These are phyloP conservation scores for Pascua guehoae DNA, from an alignment of 1,284 basidiomycete species.

Conservation along the genomic window DNA sequence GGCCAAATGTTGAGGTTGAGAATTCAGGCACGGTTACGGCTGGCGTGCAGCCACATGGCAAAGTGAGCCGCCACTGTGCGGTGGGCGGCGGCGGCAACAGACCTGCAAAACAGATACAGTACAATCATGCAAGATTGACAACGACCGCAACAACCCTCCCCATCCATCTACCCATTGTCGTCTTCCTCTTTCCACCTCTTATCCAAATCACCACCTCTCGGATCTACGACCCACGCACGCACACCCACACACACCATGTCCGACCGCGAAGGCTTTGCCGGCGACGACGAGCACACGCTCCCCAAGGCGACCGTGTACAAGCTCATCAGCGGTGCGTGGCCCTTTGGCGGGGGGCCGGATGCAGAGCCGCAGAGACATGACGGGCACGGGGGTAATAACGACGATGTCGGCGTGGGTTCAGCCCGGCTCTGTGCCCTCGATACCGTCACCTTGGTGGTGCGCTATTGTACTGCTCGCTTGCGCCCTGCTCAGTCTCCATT, in stretches of 20 bases:
- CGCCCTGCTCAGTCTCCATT: no score
- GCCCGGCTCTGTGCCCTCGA: no score
- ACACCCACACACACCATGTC: conserved; percentile 31
- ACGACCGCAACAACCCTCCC: neutral
- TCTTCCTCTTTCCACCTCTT: neutral
- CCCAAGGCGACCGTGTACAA: conserved; percentile 98
- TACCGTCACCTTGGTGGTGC: no score
- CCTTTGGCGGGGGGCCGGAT: no score
- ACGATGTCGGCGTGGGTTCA: no score
- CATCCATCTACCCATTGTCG: neutral
- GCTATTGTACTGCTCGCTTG: no score
- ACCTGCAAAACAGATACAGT: neutral
- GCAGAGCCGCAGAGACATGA: no score
- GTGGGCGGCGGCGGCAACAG: no score
- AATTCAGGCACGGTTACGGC: no score
- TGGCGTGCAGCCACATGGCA: no score
- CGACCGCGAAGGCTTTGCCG: conserved; percentile 37
- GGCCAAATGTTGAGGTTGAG: neutral
- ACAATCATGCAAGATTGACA: neutral
- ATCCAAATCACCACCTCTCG: neutral
- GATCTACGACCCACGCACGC: neutral
- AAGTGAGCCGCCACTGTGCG: no score
- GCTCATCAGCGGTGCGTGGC: conserved; percentile 76
- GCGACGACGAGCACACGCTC: conserved; percentile 88
- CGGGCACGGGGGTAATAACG: no score